Percentiles rank a stretch among this genome's conserved stretches.
Conservation (phyloP, 805 yeast species). For the Starmerella kuoi region DNA sequence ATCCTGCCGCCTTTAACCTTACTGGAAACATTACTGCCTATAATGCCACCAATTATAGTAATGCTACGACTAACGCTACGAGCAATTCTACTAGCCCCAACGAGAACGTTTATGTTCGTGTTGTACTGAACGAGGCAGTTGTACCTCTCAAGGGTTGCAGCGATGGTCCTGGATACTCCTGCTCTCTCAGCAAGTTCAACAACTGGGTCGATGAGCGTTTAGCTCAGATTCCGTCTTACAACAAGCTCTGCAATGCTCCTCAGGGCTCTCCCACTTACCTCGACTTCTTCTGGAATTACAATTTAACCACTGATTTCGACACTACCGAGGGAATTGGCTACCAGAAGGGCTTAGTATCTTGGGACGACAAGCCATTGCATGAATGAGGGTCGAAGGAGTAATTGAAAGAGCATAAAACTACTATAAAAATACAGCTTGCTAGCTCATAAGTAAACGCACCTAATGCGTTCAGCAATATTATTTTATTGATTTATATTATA, state of each 20-base stretch:
- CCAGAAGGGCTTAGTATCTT: slow-evolving; percentile 16
- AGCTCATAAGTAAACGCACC: too few relatives aligned
- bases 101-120: slow-evolving; percentile 35
- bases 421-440: too few relatives aligned
- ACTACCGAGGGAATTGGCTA: slow-evolving; percentile 9
- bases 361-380: slow-evolving; percentile 13
- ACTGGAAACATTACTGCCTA: slow-evolving; percentile 15
- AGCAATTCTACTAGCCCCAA: slow-evolving; percentile 2
- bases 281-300: slow-evolving; percentile 25
- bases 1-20: slow-evolving; percentile 21
- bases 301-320: slow-evolving; percentile 18
- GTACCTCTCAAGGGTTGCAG: slow-evolving; percentile 39
- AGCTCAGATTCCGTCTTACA: slow-evolving; percentile 10
- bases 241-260: slow-evolving; percentile 14
- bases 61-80: neutral
- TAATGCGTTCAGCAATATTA: too few relatives aligned
- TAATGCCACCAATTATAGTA: slow-evolving; percentile 4
- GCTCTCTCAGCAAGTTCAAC: slow-evolving; percentile 28
- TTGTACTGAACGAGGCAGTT: slow-evolving; percentile 43
- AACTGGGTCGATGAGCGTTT: slow-evolving; percentile 13
- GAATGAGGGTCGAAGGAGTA: neutral
- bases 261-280: slow-evolving; percentile 19
- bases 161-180: slow-evolving; percentile 41
- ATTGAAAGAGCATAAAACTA: too few relatives aligned
- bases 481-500: too few relatives aligned